Percentiles rank a stretch among this genome's conserved stretches.
phyloP scores from a whole-genome alignment of 345 rosid genomes.

The Conringia planisiliqua region DNA sequence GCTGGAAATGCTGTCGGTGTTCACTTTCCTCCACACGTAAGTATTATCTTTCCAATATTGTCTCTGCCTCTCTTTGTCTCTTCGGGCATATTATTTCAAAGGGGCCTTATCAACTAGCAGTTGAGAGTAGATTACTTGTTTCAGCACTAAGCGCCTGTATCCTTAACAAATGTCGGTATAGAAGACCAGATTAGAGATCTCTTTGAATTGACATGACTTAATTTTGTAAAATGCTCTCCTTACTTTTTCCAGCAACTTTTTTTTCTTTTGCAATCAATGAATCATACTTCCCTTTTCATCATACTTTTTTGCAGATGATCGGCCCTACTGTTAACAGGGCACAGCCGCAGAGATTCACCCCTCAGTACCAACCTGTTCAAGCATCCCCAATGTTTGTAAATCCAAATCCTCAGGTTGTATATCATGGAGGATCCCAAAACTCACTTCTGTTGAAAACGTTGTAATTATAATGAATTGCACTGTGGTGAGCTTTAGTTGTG shows the following conservation, averaged over 20 bases:
- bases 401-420: slow-evolving; percentile 66
- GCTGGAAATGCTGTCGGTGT: slow-evolving; percentile 45
- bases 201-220: background rate
- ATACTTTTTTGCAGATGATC: slow-evolving; percentile 38
- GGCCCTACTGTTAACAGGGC: slow-evolving; percentile 62
- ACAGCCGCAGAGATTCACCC: slow-evolving; percentile 52
- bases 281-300: background rate
- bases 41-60: slow-evolving; percentile 27
- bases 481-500: slow-evolving; percentile 6
- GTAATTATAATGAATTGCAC: background rate
- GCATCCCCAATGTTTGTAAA: slow-evolving; percentile 49
- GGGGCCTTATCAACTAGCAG: background rate
- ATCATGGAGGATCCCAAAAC: background rate
- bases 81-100: background rate
- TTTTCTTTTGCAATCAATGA: background rate
- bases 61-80: background rate
- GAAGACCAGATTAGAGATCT: background rate
- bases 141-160: background rate
- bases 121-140: background rate
- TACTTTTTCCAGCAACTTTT: background rate
- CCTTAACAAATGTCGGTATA: background rate
- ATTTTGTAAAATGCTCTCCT: background rate
- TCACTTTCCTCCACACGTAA: slow-evolving; percentile 60
- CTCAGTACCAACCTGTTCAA: slow-evolving; percentile 67
- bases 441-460: background rate